Percentiles rank a stretch among this genome's conserved stretches.
phyloP scores from a whole-genome alignment of 2,329 filamentous ascomycete species.

The Xylariales sp. region DNA sequence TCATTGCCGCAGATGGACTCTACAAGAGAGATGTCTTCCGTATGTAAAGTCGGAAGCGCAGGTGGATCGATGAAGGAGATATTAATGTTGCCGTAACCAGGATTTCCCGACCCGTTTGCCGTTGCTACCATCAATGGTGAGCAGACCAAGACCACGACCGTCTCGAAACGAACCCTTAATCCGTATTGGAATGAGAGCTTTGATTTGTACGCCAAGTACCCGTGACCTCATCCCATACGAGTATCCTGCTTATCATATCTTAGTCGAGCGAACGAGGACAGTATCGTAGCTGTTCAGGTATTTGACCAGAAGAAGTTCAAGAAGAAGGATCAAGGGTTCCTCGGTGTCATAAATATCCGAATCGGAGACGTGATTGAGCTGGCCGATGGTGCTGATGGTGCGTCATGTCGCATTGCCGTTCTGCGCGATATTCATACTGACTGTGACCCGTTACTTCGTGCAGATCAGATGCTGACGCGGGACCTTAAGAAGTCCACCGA shows the following conservation, averaged over 20 bases:
- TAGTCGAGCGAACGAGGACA: conserved; percentile 89
- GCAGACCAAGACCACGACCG: conserved; percentile 95
- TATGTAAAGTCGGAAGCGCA: conserved; percentile 48
- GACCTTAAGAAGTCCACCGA: conserved; percentile 98
- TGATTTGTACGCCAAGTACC: conserved; percentile 70
- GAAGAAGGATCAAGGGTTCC: conserved; percentile 99
- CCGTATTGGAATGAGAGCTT: conserved; percentile 99
- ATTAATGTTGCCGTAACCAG: conserved; percentile 41
- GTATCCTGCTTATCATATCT: conserved; percentile 10
- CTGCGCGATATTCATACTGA: too few species aligned
- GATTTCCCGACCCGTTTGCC: conserved; percentile 95
- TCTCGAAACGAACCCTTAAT: conserved; percentile 95
- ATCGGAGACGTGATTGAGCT: conserved; percentile 93
- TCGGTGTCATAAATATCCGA: conserved; percentile 95
- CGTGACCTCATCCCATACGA: conserved; percentile 14
- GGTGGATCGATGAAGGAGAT: background rate
- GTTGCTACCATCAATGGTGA: conserved; percentile 96
- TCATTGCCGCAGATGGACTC: conserved; percentile 96
- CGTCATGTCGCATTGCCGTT: conserved; percentile 31
- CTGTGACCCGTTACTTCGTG: conserved; percentile 25
- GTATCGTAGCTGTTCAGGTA: conserved; percentile 94
- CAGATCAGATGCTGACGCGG: conserved; percentile 97
- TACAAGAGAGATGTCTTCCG: conserved; percentile 99
- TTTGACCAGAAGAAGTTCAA: conserved; percentile 99
- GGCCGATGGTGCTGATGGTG: conserved; percentile 86